A percentile compares a stretch with the other conserved stretches of the same genome.
phyloP scores from a whole-genome alignment of 2,329 filamentous ascomycete genomes.

The Arthroderma sp. region DNA sequence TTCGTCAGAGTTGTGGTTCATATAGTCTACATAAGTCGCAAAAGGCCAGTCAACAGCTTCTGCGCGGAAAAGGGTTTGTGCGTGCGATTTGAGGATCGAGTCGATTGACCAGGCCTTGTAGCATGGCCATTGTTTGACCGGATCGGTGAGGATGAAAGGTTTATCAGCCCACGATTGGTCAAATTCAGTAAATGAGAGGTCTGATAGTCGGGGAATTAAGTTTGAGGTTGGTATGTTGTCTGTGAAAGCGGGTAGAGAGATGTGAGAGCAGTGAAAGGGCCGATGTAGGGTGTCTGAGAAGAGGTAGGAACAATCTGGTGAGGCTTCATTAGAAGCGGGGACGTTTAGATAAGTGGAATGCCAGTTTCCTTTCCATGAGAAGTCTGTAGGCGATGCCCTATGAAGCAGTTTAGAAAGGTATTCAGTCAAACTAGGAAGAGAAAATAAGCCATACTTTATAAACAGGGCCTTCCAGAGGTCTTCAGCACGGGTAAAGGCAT shows the following conservation, averaged over 20 bases:
- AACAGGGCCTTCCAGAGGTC: conserved; percentile 84
- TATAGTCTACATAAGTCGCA: conserved; percentile 67
- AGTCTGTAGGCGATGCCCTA: conserved; percentile 16
- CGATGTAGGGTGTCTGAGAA: conserved; percentile 85
- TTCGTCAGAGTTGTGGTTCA: conserved; percentile 68
- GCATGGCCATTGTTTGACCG: conserved; percentile 70
- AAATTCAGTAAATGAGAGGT: conserved; percentile 62
- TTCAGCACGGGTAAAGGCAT: conserved; percentile 70
- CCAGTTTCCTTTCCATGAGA: conserved; percentile 73
- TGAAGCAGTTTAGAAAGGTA: neutral
- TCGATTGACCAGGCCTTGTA: conserved; percentile 61
- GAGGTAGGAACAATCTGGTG: conserved; percentile 60
- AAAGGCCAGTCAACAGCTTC: conserved; percentile 91
- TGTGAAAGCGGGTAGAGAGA: conserved; percentile 53
- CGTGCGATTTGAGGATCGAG: conserved; percentile 51
- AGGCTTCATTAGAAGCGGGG: conserved; percentile 38
- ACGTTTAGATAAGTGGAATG: conserved; percentile 60
- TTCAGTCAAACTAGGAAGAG: conserved; percentile 1
- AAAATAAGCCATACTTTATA: conserved; percentile 49
- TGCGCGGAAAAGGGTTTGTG: conserved; percentile 61
- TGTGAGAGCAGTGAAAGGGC: conserved; percentile 78
- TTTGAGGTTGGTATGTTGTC: conserved; percentile 60
- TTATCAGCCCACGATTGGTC: conserved; percentile 59
- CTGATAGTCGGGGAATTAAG: conserved; percentile 54
- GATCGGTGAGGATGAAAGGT: conserved; percentile 76